Evolutionary conservation across 140 eudicot genomes (phyloP).

Genomic region (Stevia rebaudiana): DNA sequence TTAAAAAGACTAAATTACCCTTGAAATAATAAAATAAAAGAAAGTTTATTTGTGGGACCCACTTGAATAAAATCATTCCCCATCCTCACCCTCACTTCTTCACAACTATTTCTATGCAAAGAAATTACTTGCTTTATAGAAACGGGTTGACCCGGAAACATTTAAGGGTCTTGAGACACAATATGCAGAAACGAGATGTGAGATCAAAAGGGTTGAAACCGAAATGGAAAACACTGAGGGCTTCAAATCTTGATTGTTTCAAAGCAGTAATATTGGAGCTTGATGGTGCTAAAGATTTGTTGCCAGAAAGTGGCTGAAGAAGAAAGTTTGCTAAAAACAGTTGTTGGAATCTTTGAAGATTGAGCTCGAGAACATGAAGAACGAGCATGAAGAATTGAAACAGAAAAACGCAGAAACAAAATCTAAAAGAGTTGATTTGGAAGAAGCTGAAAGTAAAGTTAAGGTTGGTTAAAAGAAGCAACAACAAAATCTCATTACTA

Average conservation of each 20-base stretch:
- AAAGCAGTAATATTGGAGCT: slow-evolving; percentile 53
- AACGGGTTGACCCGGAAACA: slow-evolving; percentile 43
- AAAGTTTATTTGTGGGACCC: too few relatives aligned
- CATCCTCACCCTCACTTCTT: too few relatives aligned
- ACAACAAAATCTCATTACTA: too few relatives aligned
- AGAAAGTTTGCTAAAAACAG: slow-evolving; percentile 49
- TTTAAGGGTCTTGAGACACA: slow-evolving; percentile 45
- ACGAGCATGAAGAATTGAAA: slow-evolving; percentile 61
- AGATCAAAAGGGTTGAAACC: slow-evolving; percentile 39
- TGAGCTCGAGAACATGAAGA: slow-evolving; percentile 58
- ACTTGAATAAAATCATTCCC: too few relatives aligned
- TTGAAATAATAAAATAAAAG: too few relatives aligned
- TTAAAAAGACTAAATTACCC: too few relatives aligned
- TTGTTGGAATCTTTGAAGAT: slow-evolving; percentile 59
- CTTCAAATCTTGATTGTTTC: slow-evolving; percentile 60
- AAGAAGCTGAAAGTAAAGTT: slow-evolving; percentile 60
- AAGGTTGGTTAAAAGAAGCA: too few relatives aligned
- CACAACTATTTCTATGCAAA: too few relatives aligned
- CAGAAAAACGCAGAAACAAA: slow-evolving; percentile 72
- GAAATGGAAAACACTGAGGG: slow-evolving; percentile 51
- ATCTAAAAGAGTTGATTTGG: slow-evolving; percentile 34
- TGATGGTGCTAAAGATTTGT: slow-evolving; percentile 74
- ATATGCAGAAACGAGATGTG: slow-evolving; percentile 43
- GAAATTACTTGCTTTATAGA: slow-evolving; percentile 50
- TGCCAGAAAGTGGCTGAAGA: slow-evolving; percentile 73